phyloP scores from a whole-genome alignment of 257 asterid genomes.

The Linderniella brevidens region DNA sequence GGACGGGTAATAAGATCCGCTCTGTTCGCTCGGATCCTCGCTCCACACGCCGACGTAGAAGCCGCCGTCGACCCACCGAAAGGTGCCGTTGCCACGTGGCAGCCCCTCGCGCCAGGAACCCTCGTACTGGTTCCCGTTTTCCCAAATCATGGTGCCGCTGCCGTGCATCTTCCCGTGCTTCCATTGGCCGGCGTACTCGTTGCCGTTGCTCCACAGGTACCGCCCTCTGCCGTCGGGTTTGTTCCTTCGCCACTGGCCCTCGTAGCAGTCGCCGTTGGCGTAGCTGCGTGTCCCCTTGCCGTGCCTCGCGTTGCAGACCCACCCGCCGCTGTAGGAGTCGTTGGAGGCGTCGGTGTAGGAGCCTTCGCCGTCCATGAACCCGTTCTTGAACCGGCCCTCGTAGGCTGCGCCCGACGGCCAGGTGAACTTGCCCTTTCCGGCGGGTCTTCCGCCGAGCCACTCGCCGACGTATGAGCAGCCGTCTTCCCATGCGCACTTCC shows the following conservation, averaged over 20 bases:
- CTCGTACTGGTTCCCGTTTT: constrained; percentile 52
- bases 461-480: constrained; percentile 81
- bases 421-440: constrained; percentile 64
- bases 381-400: constrained; percentile 71
- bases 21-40: constrained; percentile 43
- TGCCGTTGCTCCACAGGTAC: constrained; percentile 64
- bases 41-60: constrained; percentile 80
- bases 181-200: constrained; percentile 67
- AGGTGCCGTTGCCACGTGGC: constrained; percentile 73
- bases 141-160: constrained; percentile 57
- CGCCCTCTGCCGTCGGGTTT: constrained; percentile 56
- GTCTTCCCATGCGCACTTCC: constrained; percentile 60
- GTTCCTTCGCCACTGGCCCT: constrained; percentile 58
- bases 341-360: constrained; percentile 39
- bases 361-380: constrained; percentile 78
- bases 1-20: constrained; percentile 68
- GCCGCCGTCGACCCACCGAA: constrained; percentile 62
- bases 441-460: constrained; percentile 44
- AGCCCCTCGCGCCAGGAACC: constrained; percentile 69
- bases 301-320: constrained; percentile 53
- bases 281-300: constrained; percentile 47
- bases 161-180: constrained; percentile 63
- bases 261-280: constrained; percentile 57
- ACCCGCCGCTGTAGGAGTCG: constrained; percentile 48
- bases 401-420: constrained; percentile 89